These are phyloP conservation scores for Solanum chiquidenum DNA, from an alignment of 257 asterid genomes.

Conservation along the genomic window DNA sequence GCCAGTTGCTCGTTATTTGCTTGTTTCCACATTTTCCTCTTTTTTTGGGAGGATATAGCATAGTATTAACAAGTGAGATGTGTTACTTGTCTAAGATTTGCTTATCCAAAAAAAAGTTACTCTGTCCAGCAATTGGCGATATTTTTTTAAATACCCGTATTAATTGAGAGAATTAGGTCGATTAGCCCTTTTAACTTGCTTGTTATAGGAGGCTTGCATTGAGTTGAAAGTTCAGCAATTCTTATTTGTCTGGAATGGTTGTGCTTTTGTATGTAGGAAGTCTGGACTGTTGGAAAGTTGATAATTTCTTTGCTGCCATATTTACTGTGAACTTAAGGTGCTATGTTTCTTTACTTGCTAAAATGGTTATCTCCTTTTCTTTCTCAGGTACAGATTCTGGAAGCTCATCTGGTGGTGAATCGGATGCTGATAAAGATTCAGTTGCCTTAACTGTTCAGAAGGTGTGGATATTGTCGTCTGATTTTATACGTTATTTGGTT, in stretches of 20 bases:
- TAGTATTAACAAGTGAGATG: not conserved
- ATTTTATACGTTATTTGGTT: not conserved
- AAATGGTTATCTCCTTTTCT: not conserved
- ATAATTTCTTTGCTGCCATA: not conserved
- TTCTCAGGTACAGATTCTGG: conserved; percentile 29
- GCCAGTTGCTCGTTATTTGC: not conserved
- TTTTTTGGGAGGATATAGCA: not conserved
- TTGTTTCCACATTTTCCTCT: not conserved
- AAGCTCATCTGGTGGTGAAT: conserved; percentile 32
- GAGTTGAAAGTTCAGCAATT: not conserved
- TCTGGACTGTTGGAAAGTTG: not conserved
- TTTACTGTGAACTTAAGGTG: not conserved
- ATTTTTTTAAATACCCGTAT: not conserved
- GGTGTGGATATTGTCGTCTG: not conserved
- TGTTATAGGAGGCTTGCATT: not conserved
- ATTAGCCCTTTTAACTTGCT: not conserved
- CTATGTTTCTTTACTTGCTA: not conserved
- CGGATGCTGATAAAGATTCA: conserved; percentile 32
- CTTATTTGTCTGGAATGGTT: not conserved
- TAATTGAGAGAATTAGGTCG: not conserved
- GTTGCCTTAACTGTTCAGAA: conserved; percentile 10
- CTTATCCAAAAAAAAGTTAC: not conserved
- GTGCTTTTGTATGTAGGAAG: not conserved
- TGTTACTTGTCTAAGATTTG: not conserved
- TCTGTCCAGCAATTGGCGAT: not conserved